Conservation (phyloP, 257 asterid genomes). For the Nicotiana paniculata region DNA sequence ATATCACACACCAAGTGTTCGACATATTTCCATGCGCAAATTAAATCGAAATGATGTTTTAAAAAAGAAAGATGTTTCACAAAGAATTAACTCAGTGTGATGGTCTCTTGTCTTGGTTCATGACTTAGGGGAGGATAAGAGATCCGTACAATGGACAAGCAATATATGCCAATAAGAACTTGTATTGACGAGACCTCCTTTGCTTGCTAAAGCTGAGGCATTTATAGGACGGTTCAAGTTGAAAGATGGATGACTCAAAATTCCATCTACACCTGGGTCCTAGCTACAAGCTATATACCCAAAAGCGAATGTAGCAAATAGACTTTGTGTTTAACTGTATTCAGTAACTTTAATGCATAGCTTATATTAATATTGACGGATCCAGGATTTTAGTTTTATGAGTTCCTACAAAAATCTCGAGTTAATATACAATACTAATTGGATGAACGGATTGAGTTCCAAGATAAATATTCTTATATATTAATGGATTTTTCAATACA, state of each 20-base stretch:
- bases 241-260: background rate
- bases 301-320: no score
- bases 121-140: background rate
- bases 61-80: no score
- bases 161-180: background rate
- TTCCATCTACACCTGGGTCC: background rate
- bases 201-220: constrained; percentile 22
- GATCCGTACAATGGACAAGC: background rate
- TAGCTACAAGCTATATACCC: no score
- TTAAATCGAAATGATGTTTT: background rate
- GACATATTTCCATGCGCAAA: background rate
- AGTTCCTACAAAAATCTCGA: no score
- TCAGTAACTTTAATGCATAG: no score
- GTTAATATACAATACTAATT: no score
- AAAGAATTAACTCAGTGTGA: constrained; percentile 9
- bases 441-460: no score
- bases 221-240: background rate
- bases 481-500: no score
- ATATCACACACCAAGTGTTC: background rate
- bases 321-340: no score
- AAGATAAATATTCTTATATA: no score
- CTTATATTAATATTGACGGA: no score
- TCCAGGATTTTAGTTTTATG: no score
- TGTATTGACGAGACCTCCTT: constrained; percentile 11
- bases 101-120: background rate